Evolutionary conservation across 2,329 filamentous ascomycete species (phyloP), one percentile per base, ranked within the genome.

Genomic region (Pyrenochaeta sp.): DNA sequence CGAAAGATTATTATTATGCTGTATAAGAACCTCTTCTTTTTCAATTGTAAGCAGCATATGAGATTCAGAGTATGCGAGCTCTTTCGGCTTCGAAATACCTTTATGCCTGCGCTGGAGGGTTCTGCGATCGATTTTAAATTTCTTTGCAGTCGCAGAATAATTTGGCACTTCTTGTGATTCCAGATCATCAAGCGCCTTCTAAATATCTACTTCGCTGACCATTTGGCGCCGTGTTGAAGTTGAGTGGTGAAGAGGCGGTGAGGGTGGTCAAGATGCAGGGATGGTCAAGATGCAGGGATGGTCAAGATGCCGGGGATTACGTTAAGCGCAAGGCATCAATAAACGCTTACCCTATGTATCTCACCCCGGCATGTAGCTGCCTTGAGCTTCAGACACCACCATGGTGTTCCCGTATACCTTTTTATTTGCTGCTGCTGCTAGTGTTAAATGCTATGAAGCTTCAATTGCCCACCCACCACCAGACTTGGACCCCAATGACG

Each of bases 391-490:
- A 49, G 29, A 18, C 50, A 54, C 49, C 33, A 63, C 21, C 18
- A 66, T 65, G 60, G 29, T 64, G 15, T 43, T 55, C 21, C 11
- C 61, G 4, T 42, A 43, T 18, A 30, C 29, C 9, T n/a, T 63
- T 5, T 27, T 63, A 7, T 39, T 55, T 7, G 57, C 48, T 29
- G 52, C 54, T 18, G 41, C 60, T 12, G 64, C 39, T 2, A 50
- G 46, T 14, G 67, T 67, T 5, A 63, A 45, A 41, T 79, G 76
- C 56, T 73, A 69, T 53, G 75, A 77, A 40, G 71, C 73, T 4
- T 69, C 63, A 11, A 63, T 70, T n/a, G 75, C 76, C 5, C 76
- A 77, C 47, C 76, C 74, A n/a, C 60, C 69, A 10, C 76, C 76
- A 44, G 51, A 62, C 0, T 67, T 74, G 42, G 66, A 72, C 30